Evolutionary conservation across 1,284 basidiomycete species (phyloP).

Genomic region (Ustilago curta): DNA sequence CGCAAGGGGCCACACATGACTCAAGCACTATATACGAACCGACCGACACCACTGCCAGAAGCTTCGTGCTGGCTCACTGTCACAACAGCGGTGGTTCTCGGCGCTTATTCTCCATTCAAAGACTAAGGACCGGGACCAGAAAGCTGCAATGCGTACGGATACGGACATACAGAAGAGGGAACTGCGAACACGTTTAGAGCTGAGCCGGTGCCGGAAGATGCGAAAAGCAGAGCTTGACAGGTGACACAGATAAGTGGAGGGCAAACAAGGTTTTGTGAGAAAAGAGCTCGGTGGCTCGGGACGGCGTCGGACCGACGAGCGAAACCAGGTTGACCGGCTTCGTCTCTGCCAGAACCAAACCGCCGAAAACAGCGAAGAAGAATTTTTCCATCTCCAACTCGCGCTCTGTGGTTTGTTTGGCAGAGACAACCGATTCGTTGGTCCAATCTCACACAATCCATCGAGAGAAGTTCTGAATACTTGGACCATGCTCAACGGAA

Average conservation of each 20-base stretch:
- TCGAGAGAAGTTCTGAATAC: too few species aligned
- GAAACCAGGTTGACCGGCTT: constrained; percentile 7
- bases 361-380: constrained; percentile 21
- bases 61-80: background rate
- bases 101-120: background rate
- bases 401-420: background rate
- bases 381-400: background rate
- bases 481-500: too few species aligned
- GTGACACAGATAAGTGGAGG: background rate
- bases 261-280: background rate
- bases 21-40: constrained; percentile 31
- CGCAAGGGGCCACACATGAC: background rate
- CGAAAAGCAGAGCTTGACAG: constrained; percentile 21
- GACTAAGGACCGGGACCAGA: background rate
- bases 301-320: constrained; percentile 14
- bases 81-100: background rate
- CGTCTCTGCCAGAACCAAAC: background rate
- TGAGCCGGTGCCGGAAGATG: background rate
- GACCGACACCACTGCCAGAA: background rate
- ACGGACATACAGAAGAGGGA: background rate
- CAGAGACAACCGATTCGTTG: background rate
- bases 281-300: constrained; percentile 6
- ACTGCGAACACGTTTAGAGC: background rate
- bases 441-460: too few species aligned
- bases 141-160: background rate